Conservation (phyloP, 1,284 basidiomycete genomes). For the Serendipita sp. region DNA sequence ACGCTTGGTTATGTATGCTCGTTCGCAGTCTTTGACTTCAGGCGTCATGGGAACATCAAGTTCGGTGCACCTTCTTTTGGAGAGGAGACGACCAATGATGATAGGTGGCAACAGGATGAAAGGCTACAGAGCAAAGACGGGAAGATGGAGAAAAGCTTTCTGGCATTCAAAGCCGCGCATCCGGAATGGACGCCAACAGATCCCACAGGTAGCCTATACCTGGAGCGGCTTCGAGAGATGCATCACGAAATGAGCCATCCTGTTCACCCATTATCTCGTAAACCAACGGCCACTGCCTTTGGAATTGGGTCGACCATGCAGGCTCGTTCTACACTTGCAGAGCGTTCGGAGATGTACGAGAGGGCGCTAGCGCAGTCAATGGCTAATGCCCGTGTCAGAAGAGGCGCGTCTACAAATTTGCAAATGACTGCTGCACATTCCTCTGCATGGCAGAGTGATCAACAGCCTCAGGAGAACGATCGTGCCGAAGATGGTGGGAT, state of each 20-base stretch:
- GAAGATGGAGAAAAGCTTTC: constrained; percentile 97
- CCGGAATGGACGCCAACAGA: constrained; percentile 89
- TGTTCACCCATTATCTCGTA: not conserved
- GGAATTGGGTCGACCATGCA: not conserved
- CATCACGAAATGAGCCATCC: constrained; percentile 16
- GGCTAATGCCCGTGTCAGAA: constrained; percentile 33
- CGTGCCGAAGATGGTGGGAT: constrained; percentile 38
- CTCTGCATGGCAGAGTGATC: not conserved
- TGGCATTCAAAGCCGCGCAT: constrained; percentile 92
- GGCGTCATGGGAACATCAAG: constrained; percentile 79
- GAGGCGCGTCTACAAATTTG: constrained; percentile 14
- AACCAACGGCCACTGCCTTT: not conserved
- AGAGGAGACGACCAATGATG: constrained; percentile 24
- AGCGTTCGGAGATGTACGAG: constrained; percentile 57
- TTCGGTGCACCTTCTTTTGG: constrained; percentile 51
- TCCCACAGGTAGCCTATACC: constrained; percentile 71
- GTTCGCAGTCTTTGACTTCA: constrained; percentile 96
- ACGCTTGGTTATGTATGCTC: constrained; percentile 93
- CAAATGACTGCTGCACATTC: not conserved
- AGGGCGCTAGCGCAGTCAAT: constrained; percentile 58
- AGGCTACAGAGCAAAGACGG: constrained; percentile 74
- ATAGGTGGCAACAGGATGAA: constrained; percentile 30
- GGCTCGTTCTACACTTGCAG: constrained; percentile 24
- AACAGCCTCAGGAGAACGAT: constrained; percentile 27
- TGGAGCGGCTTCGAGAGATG: constrained; percentile 67